Base-by-base conservation (phyloP, 352 stramenopile genomes). In the Pythium grandisporangium region DNA sequence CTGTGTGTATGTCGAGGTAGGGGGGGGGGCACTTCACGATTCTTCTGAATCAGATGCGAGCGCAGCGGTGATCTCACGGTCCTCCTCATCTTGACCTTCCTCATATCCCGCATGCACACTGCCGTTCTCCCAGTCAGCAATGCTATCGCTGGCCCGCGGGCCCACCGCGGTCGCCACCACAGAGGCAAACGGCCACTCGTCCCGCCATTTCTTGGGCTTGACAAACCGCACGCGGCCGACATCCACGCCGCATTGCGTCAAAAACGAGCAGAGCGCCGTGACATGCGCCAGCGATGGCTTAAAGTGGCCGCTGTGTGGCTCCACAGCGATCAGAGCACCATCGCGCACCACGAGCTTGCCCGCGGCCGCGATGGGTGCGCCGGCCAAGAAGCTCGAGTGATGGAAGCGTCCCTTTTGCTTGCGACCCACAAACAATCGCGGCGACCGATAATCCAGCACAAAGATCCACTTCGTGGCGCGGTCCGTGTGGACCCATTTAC, bases 391-490 rank as follows among this genome's bases (percentile, higher is more conserved):
- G 50, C 74, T 88, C 49, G 74, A 84, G 63, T 88, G 74, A 42
- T 88, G 74, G 55, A 88, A 88, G 34, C 39, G 48, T 20, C 74
- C 74, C 37, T 88, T 88, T 30, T 48, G 58, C 55, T 88, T 88
- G n/a, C 74, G 71, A 3, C 55, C 61, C n/a, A 88, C 43, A 42
- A 79, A 84, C 49, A 88, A 63, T 26, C 21, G 45, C 25, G 41
- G 39, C 25, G 51, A 30, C 30, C 50, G 46, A 8, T 45, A 51
- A n/a, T n/a, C n/a, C 4, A 88, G 37, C n/a, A 88, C 74, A 41
- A 88, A 88, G 51, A 88, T 88, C 71, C 72, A 85, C 42, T 88
- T 88, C 41, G 64, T 81, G 25, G 49, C 48, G 37, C 63, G 50
- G 51, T 87, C 74, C 2, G 74, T 87, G 22, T 83, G 53, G 26